Base-by-base conservation (phyloP, 345 rosid species). In the Kernera saxatilis region DNA sequence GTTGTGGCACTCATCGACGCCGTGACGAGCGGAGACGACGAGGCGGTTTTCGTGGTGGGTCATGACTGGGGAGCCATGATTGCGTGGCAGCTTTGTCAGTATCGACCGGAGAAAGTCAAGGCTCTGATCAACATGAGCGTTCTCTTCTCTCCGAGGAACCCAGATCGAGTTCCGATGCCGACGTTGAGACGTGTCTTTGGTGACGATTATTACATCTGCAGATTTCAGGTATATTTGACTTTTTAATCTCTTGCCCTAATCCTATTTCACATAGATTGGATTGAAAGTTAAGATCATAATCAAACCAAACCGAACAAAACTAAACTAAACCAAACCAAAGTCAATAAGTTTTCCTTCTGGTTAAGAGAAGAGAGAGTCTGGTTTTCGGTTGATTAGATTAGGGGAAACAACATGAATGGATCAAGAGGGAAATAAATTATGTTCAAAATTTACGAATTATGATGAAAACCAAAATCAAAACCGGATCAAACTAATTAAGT, bases 41-140 rank as follows among this genome's bases (percentile, higher is more conserved):
- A 83, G 40, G 58, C 79, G 64, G 90, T 83, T 11, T 86, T 84
- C 22, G 87, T 85, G 1, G 91, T 88, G 37, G 93, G 84, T 5
- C 91, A 90, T 70, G 91, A 90, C 26, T 84, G 90, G 96, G 90
- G 93, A 1, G 92, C 93, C n/a, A 13, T 70, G 7, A 41, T 82
- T 1, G 90, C 92, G 6, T 90, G 94, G 94, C 70, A 76, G 30
- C 13, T 90, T 64, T 83, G 90, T 64, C 29, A 61, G 48, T 85
- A 82, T 29, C 64, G 92, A 26, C 87, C 90, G 0, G 93, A 88
- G 52, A 82, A 81, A 64, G 90, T 90, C 29, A 82, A 82, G 30
- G 91, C 90, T 63, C 30, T 90, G 78, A 86, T 90, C 17, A 87
- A 69, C 52, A 33, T 84, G 75, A 86, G 87, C 26, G 89, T 85